These are phyloP conservation scores for Gloeophyllum trabeum DNA, from an alignment of 768 basidiomycete genomes.

Conservation along the genomic window DNA sequence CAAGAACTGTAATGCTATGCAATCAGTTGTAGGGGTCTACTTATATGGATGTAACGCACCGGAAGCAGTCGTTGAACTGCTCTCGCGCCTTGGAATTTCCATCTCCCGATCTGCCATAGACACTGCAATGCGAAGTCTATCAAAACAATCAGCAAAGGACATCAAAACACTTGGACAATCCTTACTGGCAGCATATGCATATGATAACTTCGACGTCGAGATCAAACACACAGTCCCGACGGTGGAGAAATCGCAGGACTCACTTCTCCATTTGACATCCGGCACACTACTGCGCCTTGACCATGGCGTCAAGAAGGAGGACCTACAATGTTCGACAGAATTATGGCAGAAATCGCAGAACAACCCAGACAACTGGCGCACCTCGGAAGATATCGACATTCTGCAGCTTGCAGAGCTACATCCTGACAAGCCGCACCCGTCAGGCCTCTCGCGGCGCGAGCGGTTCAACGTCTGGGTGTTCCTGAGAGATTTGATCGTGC, in stretches of 20 bases:
- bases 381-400: not conserved
- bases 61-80: conserved; percentile 13
- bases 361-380: conserved; percentile 7
- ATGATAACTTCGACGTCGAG: conserved; percentile 32
- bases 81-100: conserved; percentile 11
- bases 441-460: not conserved
- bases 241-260: conserved; percentile 14
- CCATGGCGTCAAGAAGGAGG: conserved; percentile 8
- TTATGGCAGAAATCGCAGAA: conserved; percentile 20
- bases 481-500: conserved; percentile 12
- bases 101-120: conserved; percentile 12
- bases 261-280: conserved; percentile 23
- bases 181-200: conserved; percentile 19
- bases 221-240: conserved; percentile 19
- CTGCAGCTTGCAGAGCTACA: not conserved
- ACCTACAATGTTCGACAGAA: conserved; percentile 20
- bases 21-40: conserved; percentile 14
- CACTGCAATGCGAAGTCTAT: conserved; percentile 9
- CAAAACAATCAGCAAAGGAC: conserved; percentile 3
- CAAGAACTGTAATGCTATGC: conserved; percentile 12
- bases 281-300: conserved; percentile 17
- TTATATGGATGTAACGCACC: conserved; percentile 13
- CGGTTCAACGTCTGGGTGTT: conserved; percentile 15
- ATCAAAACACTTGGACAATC: conserved; percentile 13
- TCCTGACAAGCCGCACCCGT: not conserved